Percentiles rank a stretch among this genome's conserved stretches.
Evolutionary conservation across 2,329 filamentous ascomycete genomes (phyloP).

Genomic region (Stachybotrys chlorohalonatus): DNA sequence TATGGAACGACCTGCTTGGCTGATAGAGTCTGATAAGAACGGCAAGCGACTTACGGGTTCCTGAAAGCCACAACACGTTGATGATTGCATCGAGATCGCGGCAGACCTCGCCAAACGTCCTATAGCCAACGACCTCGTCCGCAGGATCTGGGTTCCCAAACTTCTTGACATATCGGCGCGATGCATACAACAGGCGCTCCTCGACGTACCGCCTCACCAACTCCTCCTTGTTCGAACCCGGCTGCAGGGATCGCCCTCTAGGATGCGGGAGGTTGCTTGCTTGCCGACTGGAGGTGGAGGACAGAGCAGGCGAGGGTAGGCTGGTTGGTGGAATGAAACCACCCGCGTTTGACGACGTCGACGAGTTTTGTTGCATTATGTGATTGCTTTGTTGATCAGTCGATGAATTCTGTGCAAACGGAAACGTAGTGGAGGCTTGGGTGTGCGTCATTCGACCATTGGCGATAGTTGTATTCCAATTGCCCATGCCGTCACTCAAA

Average conservation of each 20-base stretch:
- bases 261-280: conserved; percentile 44
- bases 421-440: no score
- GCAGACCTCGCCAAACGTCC: conserved; percentile 59
- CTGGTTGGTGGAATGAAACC: conserved; percentile 40
- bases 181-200: conserved; percentile 41
- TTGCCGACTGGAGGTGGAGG: background rate
- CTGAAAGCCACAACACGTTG: conserved; percentile 78
- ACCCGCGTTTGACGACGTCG: conserved; percentile 23
- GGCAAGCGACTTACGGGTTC: conserved; percentile 60
- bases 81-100: conserved; percentile 66
- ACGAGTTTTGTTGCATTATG: background rate
- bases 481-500: no score
- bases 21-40: background rate
- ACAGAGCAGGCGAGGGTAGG: conserved; percentile 46
- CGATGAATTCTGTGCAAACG: no score
- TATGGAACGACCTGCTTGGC: background rate
- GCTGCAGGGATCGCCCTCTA: conserved; percentile 38
- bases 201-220: conserved; percentile 49
- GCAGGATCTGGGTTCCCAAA: conserved; percentile 34
- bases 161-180: conserved; percentile 53
- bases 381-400: background rate
- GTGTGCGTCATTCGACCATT: no score
- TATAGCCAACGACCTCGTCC: conserved; percentile 43
- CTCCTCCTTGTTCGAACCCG: conserved; percentile 52
- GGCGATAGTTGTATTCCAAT: no score